phyloP scores from a whole-genome alignment of 257 asterid species.

The Salvia hispanica region DNA sequence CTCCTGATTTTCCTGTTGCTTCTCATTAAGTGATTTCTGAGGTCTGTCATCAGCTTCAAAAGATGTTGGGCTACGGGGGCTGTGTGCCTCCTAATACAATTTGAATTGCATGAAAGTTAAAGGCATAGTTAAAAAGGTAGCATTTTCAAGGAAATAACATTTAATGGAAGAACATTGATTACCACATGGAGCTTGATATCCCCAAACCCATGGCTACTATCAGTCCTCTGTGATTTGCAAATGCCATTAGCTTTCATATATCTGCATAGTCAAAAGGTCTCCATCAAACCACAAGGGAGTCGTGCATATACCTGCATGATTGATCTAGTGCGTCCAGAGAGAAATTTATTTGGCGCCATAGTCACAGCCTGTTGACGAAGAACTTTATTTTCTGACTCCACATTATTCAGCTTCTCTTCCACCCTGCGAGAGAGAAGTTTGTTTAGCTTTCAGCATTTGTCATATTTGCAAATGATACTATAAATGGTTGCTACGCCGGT shows the following conservation, averaged over 20 bases:
- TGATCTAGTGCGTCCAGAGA: slow-evolving; percentile 96
- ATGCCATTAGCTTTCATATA: slow-evolving; percentile 34
- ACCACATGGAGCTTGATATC: slow-evolving; percentile 74
- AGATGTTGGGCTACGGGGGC: slow-evolving; percentile 75
- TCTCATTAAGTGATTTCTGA: slow-evolving; percentile 90
- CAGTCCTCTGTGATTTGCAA: slow-evolving; percentile 71
- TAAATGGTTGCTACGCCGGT: slow-evolving; percentile 13
- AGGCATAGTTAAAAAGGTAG: slow-evolving; percentile 7
- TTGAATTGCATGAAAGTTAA: slow-evolving; percentile 31
- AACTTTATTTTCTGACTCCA: slow-evolving; percentile 96
- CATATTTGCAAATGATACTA: slow-evolving; percentile 4
- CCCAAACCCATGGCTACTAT: slow-evolving; percentile 53
- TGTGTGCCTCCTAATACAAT: slow-evolving; percentile 79
- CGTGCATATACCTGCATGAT: slow-evolving; percentile 71
- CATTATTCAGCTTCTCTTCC: slow-evolving; percentile 84
- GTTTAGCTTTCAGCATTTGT: slow-evolving; percentile 22
- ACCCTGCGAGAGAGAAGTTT: slow-evolving; percentile 52
- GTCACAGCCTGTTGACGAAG: slow-evolving; percentile 98
- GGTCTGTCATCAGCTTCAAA: slow-evolving; percentile 90
- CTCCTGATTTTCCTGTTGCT: slow-evolving; percentile 96
- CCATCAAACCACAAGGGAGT: slow-evolving; percentile 23
- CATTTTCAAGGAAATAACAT: slow-evolving; percentile 24
- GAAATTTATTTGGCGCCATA: slow-evolving; percentile 88
- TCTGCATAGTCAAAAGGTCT: slow-evolving; percentile 17
- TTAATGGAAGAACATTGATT: slow-evolving; percentile 37